Evolutionary conservation across 352 stramenopile species (phyloP), one percentile per base, ranked within the genome.

Genomic region (Phytophthora melonis): DNA sequence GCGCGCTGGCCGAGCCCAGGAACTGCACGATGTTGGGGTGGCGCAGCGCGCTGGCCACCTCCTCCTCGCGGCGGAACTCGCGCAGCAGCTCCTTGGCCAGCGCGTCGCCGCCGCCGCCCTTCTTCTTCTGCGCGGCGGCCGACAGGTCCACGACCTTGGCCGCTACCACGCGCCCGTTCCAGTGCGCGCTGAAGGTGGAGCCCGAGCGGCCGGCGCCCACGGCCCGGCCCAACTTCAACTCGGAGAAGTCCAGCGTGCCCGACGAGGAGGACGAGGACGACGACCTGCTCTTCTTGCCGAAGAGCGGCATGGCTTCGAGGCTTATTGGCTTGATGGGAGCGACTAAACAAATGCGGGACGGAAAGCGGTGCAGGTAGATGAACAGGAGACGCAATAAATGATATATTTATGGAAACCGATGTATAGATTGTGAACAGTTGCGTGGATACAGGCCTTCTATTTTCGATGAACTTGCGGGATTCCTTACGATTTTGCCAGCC

Each of bases 21-120:
- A 91, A 91, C 60, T 88, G 65, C 10, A 91, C 82, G 10, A 91
- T 78, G 56, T 91, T 91, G 1, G 80, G 79, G 58, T 91, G 84
- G 2, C 77, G 78, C 45, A 91, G 63, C 14, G 84, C 79, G 63
- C 80, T 84, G 62, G 85, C 82, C 58, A 91, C 81, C 2, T 85
- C 71, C 41, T 90, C 81, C 70, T 91, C 84, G 8, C 79, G 82
- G 43, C 81, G 70, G 39, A 91, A 83, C 43, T 91, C 82, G 27
- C 82, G 82, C 53, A 89, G 63, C 14, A 89, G 63, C 10, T 89
- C 84, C 54, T 89, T 11, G 34, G 34, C 34, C 34, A 41, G 34
- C 34, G 34, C 34, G 9, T 41, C 13, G 34, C 34, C 27, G 27
- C 27, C 27, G 27, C 27, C 23, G 23, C 23, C 23, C 23, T 25